Evolutionary conservation across 495 filamentous ascomycete species (phyloP), one percentile per base, ranked within the genome.

Genomic region (Extremus antarcticus): DNA sequence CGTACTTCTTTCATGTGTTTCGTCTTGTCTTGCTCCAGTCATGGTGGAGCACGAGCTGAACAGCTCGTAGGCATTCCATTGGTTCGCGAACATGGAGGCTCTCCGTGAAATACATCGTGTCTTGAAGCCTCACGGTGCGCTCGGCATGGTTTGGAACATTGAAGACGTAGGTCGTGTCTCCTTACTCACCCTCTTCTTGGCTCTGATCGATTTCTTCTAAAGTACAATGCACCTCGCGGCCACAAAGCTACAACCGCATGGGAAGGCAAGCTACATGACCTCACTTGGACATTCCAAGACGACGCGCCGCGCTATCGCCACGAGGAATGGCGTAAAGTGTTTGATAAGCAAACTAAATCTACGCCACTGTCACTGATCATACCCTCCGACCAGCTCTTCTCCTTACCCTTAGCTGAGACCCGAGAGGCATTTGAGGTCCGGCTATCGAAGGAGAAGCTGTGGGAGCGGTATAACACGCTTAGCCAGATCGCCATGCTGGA

Each of bases 81-180:
- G 81, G 80, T 86, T 85, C 64, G 78, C 82, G 22, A 80, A 70
- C 46, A 65, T 71, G 11, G 71, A 74, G 19, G 65, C 82, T 3
- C 66, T 86, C 22, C 68, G 71, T 38, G 76, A 81, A 43, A 79
- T 86, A 7, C 71, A 81, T 53, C 75, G 79, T 39, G 73, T 80
- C 0, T 62, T 86, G 25, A 71, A 64, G 22, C 74, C 74, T 0
- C 71, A 71, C 16, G 77, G 73, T 19, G 63, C 63, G 1, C 67
- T 86, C 13, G 82, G 76, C 3, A 70, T 83, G 65, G 79, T 86
- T 17, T 86, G 82, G 54, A 62, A 57, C 43, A 49, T 62, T 16
- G 59, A 62, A 13, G 50, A 53, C 45, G 29, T 35, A 35, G 29
- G 29, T 35, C 29, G 7, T 13, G 7, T 13, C 4, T 35, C 29